Conservation (phyloP, 1,139 yeast species). For the Taiozyma onychis region DNA sequence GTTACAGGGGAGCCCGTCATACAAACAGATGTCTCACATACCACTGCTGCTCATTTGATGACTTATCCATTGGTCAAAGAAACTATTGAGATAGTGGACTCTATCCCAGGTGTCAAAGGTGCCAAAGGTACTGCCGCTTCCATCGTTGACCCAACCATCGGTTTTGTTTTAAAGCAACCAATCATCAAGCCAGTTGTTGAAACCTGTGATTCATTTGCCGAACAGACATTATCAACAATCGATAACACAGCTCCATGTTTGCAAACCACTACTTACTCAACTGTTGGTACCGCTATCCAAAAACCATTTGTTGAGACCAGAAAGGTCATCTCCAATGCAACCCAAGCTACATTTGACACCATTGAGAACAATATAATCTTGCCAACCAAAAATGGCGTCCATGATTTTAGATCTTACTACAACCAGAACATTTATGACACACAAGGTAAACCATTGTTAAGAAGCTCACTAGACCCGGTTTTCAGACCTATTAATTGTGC, state of each 20-base stretch:
- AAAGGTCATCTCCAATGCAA: conserved; percentile 25
- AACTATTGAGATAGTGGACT: conserved; percentile 31
- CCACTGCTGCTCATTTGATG: conserved; percentile 19
- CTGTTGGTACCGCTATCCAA: conserved; percentile 24
- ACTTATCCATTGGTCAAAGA: conserved; percentile 38
- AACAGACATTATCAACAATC: conserved; percentile 26
- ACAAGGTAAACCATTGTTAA: conserved; percentile 54
- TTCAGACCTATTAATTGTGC: conserved; percentile 54
- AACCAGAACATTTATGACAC: conserved; percentile 42
- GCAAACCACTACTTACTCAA: conserved; percentile 29
- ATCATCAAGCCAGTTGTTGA: conserved; percentile 30
- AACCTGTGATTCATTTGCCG: conserved; percentile 30
- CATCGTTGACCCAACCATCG: conserved; percentile 28
- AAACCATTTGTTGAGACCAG: conserved; percentile 25
- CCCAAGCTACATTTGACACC: conserved; percentile 20
- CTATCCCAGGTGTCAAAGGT: conserved; percentile 34
- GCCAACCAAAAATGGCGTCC: conserved; percentile 39
- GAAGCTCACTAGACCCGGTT: conserved; percentile 58
- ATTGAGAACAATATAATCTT: conserved; percentile 29
- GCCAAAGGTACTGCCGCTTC: conserved; percentile 40
- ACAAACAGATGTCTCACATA: neutral
- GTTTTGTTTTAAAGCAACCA: conserved; percentile 24
- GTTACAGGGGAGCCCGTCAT: neutral
- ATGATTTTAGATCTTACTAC: conserved; percentile 37
- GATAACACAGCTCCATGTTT: conserved; percentile 29